Evolutionary conservation across 208 protist species (phyloP).

Genomic region (Acanthamoeba culbertsoni): DNA sequence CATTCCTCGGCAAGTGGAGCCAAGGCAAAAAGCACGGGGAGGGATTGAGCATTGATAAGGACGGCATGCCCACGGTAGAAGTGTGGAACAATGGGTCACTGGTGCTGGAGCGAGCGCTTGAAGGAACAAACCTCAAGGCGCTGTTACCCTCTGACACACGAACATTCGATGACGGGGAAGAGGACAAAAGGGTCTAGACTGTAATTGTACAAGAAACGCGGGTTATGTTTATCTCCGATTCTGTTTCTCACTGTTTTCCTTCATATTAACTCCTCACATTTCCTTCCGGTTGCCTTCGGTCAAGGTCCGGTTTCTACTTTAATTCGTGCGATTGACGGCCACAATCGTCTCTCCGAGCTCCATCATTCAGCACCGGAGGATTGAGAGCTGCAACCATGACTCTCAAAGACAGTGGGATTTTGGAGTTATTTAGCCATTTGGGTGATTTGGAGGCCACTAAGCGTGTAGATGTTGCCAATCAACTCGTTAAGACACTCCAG

Average conservation of each 20-base stretch:
- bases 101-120: neutral
- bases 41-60: neutral
- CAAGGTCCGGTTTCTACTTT: too few species aligned
- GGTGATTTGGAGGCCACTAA: neutral
- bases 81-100: neutral
- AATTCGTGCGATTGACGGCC: too few species aligned
- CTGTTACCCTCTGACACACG: neutral
- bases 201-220: too few species aligned
- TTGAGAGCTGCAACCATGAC: neutral
- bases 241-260: too few species aligned
- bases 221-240: too few species aligned
- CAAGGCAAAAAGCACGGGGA: neutral
- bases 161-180: too few species aligned
- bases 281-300: too few species aligned
- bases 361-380: too few species aligned
- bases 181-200: too few species aligned
- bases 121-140: neutral
- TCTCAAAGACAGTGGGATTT: neutral
- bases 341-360: too few species aligned
- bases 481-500: neutral
- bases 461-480: neutral
- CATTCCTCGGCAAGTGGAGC: neutral
- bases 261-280: too few species aligned
- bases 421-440: slow-evolving; percentile 22
- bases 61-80: neutral